Percentiles rank a stretch among this genome's conserved stretches.
Conservation (phyloP, 768 basidiomycete species). For the Boletus patriciae region DNA sequence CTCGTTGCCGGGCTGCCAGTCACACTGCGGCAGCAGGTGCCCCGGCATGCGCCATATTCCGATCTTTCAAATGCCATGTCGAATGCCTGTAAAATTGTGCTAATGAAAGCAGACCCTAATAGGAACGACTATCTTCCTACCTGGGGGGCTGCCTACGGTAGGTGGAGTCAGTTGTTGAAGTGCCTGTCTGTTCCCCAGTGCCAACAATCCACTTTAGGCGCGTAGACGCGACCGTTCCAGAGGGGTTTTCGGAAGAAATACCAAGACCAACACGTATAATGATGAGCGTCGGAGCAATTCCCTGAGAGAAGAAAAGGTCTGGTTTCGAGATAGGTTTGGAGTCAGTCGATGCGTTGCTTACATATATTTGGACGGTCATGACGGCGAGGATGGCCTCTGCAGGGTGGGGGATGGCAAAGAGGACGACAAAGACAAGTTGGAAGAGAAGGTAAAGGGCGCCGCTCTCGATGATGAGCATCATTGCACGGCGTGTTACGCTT, state of each 20-base stretch:
- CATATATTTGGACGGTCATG: conserved; percentile 42
- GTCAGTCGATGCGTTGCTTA: conserved; percentile 17
- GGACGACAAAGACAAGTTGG: conserved; percentile 41
- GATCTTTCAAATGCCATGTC: no score
- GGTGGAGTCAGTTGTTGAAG: conserved; percentile 17
- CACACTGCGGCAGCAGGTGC: no score
- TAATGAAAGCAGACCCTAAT: no score
- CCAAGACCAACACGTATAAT: conserved; percentile 37
- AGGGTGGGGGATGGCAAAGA: conserved; percentile 35
- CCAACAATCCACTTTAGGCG: conserved; percentile 24
- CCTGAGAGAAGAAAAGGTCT: conserved; percentile 23
- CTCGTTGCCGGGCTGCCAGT: no score
- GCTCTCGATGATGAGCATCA: conserved; percentile 40
- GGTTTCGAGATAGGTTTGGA: not conserved
- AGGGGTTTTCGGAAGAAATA: conserved; percentile 26
- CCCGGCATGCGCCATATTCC: no score
- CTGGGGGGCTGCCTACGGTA: no score
- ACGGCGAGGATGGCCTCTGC: conserved; percentile 40
- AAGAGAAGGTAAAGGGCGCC: conserved; percentile 39
- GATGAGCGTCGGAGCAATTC: conserved; percentile 38
- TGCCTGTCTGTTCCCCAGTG: conserved; percentile 8
- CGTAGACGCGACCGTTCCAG: conserved; percentile 20
- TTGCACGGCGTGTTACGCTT: conserved; percentile 27
- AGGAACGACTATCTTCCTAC: no score
- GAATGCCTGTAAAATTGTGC: no score